Percentiles rank a stretch among this genome's conserved stretches.
Conservation (phyloP, 805 yeast species). For the Metschnikowia proteae region DNA sequence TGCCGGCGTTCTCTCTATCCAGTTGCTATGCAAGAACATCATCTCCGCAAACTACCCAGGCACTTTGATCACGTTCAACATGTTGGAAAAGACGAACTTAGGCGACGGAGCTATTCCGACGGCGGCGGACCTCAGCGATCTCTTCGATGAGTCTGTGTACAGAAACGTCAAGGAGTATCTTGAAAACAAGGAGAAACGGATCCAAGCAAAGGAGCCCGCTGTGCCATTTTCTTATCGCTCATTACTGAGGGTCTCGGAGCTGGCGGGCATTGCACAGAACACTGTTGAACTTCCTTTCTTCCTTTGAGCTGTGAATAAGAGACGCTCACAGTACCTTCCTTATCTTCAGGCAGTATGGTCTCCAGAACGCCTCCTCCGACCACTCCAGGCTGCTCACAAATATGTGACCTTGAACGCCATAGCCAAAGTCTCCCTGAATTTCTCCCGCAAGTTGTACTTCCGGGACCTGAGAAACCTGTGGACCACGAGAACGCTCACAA, state of each 20-base stretch:
- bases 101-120: constrained; percentile 12
- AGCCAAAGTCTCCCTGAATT: constrained; percentile 31
- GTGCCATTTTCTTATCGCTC: constrained; percentile 13
- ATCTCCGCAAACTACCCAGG: constrained; percentile 30
- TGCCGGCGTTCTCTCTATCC: constrained; percentile 35
- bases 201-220: background rate
- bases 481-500: constrained; percentile 21
- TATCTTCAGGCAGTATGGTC: background rate
- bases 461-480: constrained; percentile 22
- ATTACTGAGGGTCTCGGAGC: constrained; percentile 1
- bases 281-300: constrained; percentile 44
- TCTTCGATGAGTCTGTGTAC: constrained; percentile 28
- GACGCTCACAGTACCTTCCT: background rate
- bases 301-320: constrained; percentile 18
- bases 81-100: constrained; percentile 29
- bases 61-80: constrained; percentile 37
- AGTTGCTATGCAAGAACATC: constrained; percentile 35
- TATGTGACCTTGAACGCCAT: constrained; percentile 46
- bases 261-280: background rate
- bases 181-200: background rate
- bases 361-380: no score
- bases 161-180: constrained; percentile 18
- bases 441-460: constrained; percentile 28
- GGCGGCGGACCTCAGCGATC: constrained; percentile 17
- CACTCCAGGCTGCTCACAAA: constrained; percentile 10